Base-by-base conservation (phyloP, 2,329 filamentous ascomycete genomes). In the Fusarium tjaetaba region DNA sequence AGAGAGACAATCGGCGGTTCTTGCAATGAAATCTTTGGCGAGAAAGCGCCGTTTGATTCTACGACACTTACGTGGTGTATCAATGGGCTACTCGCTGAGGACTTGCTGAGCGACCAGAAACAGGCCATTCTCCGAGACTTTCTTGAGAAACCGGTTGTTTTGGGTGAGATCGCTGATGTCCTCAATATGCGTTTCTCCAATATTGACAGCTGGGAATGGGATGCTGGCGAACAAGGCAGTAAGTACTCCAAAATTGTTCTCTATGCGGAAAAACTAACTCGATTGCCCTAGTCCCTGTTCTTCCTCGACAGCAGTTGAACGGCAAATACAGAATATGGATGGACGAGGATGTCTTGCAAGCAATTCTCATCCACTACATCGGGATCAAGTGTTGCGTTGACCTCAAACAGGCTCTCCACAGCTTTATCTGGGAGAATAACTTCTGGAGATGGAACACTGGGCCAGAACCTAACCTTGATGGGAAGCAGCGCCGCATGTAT, bases 41-140 rank as follows among this genome's bases (percentile, higher is more conserved):
- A 42, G 6, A 57, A 61, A 1, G 34, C 58, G 24, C 58, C 49
- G 1, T 61, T 61, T 10, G 49, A 61, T 26, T 57, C 58, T 4
- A 7, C n/a, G 20, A 30, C 30, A 4, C 58, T 57, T 5, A 61
- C 41, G 8, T 57, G 58, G 58, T 61, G 58, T 20, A 61, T 61
- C 18, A 43, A 61, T 20, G 58, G 58, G 2, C 9, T 61, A n/a
- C 58, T 61, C 5, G 58, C 58, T 4, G 58, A 61, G 38, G 58
- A 61, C 9, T 4, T 61, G 20, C 49, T 61, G 5, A 61, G 49
- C 6, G 58, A 61, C 8, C n/a, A 61, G 36, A 61, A 61, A 28
- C 58, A 61, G 49, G 49, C 58, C 6, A 61, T 61, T 13, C 58
- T 61, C 43, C 49, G 49, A n/a, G 49, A 61, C 2, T 57, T 61